Base-by-base conservation (phyloP, 192 early-diverging fungal genomes). In the Rhizophagus clarus region DNA sequence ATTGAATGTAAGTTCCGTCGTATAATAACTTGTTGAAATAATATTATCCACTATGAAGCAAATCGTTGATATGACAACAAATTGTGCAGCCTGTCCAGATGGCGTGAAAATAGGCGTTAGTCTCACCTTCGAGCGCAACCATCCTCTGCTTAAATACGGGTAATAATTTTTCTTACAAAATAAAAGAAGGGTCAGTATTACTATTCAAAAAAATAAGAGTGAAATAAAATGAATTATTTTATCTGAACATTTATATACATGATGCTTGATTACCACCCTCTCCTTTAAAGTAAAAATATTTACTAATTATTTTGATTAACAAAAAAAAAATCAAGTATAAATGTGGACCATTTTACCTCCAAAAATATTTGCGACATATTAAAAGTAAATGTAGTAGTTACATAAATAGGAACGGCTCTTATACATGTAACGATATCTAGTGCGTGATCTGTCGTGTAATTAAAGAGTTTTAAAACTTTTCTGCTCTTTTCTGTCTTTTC, bases 141-240 rank as follows among this genome's bases (percentile, higher is more conserved):
- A 98, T 90, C 66, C 97, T 90, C 87, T 98, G 83, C 84, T 98
- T 96, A 85, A 97, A 95, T 51, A 94, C 95, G 70, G 92, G 94
- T 45, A 69, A 29, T 9, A 28, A 60, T 66, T 61, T 67, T 2
- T 31, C 15, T 32, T 26, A 51, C 0, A 15, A n/a, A n/a, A n/a
- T n/a, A 17, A 51, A 51, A 51, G 15, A 34, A 34, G 3, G 34
- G 2, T 14, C 11, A 51, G 15, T 15, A 34, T 4, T 1, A 47
- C 2, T 3, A 51, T 51, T 4, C 17, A 1, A 4, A 15, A 14
- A 0, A 15, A 4, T 1, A 51, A 51, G 4, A 34, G 34, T 34
- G 0, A 14, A 51, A 17, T 14, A 51, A 51, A n/a, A n/a, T n/a
- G n/a, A n/a, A n/a, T n/a, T n/a, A n/a, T n/a, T n/a, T n/a, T n/a